These are phyloP conservation scores for Pinus albicaulis DNA, from an alignment of 75 land plant species.

Conservation along the genomic window DNA sequence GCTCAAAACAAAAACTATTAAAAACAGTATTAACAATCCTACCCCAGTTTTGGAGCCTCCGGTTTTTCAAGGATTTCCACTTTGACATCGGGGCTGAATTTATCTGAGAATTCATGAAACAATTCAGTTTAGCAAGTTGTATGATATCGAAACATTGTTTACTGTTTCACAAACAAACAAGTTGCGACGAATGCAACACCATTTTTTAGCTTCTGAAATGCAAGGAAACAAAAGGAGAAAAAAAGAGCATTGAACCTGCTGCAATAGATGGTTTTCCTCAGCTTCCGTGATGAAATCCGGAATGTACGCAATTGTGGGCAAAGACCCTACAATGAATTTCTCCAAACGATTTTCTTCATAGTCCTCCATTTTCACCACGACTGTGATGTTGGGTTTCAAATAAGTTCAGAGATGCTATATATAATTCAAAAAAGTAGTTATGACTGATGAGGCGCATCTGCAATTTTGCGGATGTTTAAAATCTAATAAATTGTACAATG, in stretches of 20 bases:
- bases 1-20: not conserved
- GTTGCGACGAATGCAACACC: not conserved
- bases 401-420: no score
- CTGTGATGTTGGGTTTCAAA: no score
- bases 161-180: no score
- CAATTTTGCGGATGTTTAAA: no score
- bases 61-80: slow-evolving; percentile 87
- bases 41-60: slow-evolving; percentile 98
- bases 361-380: not conserved
- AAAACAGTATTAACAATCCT: not conserved
- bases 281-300: slow-evolving; percentile 54
- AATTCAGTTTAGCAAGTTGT: not conserved
- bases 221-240: not conserved
- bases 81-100: slow-evolving; percentile 70
- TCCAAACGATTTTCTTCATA: not conserved
- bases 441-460: no score
- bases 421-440: no score
- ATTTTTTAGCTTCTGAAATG: no score
- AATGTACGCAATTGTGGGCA: slow-evolving; percentile 63
- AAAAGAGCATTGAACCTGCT: slow-evolving; percentile 36
- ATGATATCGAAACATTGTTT: not conserved
- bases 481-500: no score
- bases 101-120: slow-evolving; percentile 39
- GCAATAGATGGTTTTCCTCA: slow-evolving; percentile 45
- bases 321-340: slow-evolving; percentile 36